phyloP scores from a whole-genome alignment of 208 protist species.

The Crithidia expoeki region DNA sequence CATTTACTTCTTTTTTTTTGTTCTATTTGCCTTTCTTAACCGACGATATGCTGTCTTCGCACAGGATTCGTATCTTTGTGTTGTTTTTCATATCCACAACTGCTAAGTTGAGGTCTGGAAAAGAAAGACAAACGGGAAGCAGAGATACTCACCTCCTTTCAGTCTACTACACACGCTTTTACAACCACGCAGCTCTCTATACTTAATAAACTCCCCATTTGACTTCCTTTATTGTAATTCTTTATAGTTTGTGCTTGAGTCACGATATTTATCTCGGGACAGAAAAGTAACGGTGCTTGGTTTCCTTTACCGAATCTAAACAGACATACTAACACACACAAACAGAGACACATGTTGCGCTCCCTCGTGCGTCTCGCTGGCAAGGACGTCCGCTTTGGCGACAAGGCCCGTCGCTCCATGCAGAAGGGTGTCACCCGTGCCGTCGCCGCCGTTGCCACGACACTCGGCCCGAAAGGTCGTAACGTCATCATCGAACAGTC shows the following conservation, averaged over 20 bases:
- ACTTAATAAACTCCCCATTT: neutral
- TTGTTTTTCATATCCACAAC: neutral
- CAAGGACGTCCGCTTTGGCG: conserved; percentile 97
- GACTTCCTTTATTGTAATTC: too few species aligned
- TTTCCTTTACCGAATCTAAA: too few species aligned
- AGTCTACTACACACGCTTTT: neutral
- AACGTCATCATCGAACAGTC: conserved; percentile 99
- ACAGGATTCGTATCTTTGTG: neutral
- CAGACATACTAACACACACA: too few species aligned
- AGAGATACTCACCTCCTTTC: neutral
- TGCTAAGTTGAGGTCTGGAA: neutral
- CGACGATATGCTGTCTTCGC: too few species aligned
- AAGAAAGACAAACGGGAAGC: neutral
- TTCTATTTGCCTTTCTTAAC: too few species aligned
- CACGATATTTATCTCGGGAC: too few species aligned
- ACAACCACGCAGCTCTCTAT: conserved; percentile 4
- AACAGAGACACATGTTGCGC: conserved; percentile 78
- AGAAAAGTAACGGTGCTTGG: too few species aligned
- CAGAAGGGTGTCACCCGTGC: conserved; percentile 96
- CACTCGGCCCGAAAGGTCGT: conserved; percentile 98
- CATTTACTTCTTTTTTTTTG: too few species aligned
- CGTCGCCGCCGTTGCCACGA: conserved; percentile 96
- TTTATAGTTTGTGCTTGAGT: too few species aligned
- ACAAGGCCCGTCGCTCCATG: conserved; percentile 92
- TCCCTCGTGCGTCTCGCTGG: conserved; percentile 49